Evolutionary conservation across 2,329 filamentous ascomycete species (phyloP), one percentile per base, ranked within the genome.

Genomic region (Penicillium rolfsii): DNA sequence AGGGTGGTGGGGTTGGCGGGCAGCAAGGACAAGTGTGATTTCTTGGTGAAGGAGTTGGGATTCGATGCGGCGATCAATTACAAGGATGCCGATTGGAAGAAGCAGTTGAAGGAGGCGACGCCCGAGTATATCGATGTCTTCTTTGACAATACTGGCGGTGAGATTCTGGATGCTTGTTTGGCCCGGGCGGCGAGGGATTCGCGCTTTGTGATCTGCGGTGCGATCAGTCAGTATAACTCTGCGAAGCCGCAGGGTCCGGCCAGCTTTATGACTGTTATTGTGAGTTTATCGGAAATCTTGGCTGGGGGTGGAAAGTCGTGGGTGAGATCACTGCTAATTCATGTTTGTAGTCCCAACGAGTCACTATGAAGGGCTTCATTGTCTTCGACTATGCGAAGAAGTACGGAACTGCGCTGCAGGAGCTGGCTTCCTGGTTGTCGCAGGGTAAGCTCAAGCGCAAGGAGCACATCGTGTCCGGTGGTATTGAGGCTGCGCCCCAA

Each of bases 71-170:
- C 86, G 0, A 70, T 91, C 60, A 89, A 91, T 76, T 91, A 91
- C 79, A 91, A 91, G 80, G 83, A 83, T 48, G 65, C 79, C 14
- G 84, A 86, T 59, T 91, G 89, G 72, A 81, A 78, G 67, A 74
- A 82, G 62, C 81, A 87, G 73, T 84, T 91, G 69, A 81, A 82
- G 64, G 82, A 82, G 45, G 86, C 84, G 4, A 90, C 87, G 1
- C 74, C 81, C 43, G 76, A 83, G 63, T 81, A 82, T 64, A 89
- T 88, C 58, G 86, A 90, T 75, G 86, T 91, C 14, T 91, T 87
- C 76, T 91, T 87, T 73, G 89, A 91, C 75, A 91, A 91, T 77
- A 87, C 90, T 22, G 89, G 88, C 11, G 89, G 89, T 5, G 87
- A 90, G 63, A 88, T 91, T 57, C 80, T 91, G 33, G 87, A 91